Percentiles rank a stretch among this genome's conserved stretches.
Conservation (phyloP, 805 yeast genomes). For the Metschnikowia lachancei region DNA sequence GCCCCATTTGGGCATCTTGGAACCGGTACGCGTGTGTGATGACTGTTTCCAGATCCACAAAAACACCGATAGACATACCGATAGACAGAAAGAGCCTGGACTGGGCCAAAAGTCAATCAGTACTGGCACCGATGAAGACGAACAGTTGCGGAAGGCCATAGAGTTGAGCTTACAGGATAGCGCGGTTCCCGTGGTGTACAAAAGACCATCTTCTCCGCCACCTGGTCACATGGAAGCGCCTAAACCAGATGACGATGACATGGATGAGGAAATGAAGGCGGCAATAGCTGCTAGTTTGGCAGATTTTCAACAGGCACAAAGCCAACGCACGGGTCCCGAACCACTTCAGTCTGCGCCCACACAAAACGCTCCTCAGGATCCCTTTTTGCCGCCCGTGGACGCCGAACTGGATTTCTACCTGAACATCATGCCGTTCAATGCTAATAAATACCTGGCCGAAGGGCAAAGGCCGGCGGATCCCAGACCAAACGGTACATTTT, state of each 20-base stretch:
- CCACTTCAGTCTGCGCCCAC: neutral
- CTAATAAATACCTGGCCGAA: slow-evolving; percentile 10
- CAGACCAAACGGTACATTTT: neutral
- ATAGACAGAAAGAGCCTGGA: slow-evolving; percentile 38
- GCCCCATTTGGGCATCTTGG: slow-evolving; percentile 80
- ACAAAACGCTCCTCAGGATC: neutral
- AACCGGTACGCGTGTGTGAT: slow-evolving; percentile 92
- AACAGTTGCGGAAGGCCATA: slow-evolving; percentile 73
- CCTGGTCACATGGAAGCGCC: slow-evolving; percentile 9
- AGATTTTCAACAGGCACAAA: slow-evolving; percentile 50
- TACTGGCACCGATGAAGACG: slow-evolving; percentile 75
- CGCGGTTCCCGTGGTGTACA: slow-evolving; percentile 15
- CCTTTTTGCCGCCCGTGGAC: slow-evolving; percentile 15
- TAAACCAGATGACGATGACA: slow-evolving; percentile 56
- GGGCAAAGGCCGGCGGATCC: neutral
- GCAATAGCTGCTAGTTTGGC: slow-evolving; percentile 90
- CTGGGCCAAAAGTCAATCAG: slow-evolving; percentile 51
- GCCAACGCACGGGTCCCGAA: neutral
- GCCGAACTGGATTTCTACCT: slow-evolving; percentile 27
- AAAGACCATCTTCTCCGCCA: slow-evolving; percentile 26
- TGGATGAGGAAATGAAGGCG: slow-evolving; percentile 80
- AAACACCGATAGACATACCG: slow-evolving; percentile 33
- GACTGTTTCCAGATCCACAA: slow-evolving; percentile 70
- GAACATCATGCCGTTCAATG: slow-evolving; percentile 17
- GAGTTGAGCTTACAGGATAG: slow-evolving; percentile 70